phyloP scores from a whole-genome alignment of 1,284 basidiomycete genomes.

The Cryptococcus sp. region DNA sequence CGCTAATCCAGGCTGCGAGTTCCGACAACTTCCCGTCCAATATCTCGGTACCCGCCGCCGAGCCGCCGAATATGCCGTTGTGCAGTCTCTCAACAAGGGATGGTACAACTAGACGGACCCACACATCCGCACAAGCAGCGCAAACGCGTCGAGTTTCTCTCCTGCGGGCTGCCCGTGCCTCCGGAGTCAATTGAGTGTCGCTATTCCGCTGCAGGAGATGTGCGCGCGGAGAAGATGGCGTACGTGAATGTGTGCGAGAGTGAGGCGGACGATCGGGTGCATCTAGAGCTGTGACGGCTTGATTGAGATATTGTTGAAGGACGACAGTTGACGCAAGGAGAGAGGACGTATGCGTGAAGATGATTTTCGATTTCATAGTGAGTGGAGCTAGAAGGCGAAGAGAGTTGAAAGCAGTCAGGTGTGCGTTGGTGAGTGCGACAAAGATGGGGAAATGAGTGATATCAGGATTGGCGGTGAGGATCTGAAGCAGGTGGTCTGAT shows the following conservation, averaged over 20 bases:
- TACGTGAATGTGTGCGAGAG: conserved; percentile 17
- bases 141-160: conserved; percentile 57
- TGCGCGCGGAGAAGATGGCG: conserved; percentile 31
- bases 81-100: conserved; percentile 68
- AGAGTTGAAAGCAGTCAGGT: conserved; percentile 74
- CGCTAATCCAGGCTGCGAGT: conserved; percentile 27
- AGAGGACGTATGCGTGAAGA: conserved; percentile 59
- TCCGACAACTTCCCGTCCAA: conserved; percentile 20
- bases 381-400: conserved; percentile 77
- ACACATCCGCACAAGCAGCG: conserved; percentile 58
- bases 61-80: conserved; percentile 69
- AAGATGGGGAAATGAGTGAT: conserved; percentile 73
- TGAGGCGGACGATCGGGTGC: conserved; percentile 13
- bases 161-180: conserved; percentile 41
- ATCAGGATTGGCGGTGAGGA: conserved; percentile 57
- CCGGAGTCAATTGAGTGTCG: conserved; percentile 37
- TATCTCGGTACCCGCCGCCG: conserved; percentile 11
- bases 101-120: conserved; percentile 63
- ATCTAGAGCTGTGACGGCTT: conserved; percentile 22
- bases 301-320: conserved; percentile 58
- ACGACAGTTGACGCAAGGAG: conserved; percentile 53
- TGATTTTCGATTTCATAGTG: conserved; percentile 59
- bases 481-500: conserved; percentile 31
- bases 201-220: conserved; percentile 38
- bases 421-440: conserved; percentile 71